These are phyloP conservation scores for Tulasnella sp. DNA, from an alignment of 768 basidiomycete genomes.

Conservation along the genomic window DNA sequence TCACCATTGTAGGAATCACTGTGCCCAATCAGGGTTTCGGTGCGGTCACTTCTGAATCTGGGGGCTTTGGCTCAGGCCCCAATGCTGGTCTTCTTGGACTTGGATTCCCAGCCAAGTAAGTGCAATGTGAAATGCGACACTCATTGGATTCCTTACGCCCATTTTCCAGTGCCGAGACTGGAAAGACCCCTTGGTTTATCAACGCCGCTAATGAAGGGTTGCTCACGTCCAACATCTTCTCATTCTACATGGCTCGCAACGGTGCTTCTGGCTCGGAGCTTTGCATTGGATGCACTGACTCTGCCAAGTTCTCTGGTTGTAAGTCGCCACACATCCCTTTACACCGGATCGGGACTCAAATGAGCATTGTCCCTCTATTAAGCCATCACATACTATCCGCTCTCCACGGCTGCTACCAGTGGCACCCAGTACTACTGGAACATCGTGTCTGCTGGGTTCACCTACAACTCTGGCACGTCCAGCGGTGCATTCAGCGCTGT, in stretches of 20 bases:
- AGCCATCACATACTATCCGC: slow-evolving; percentile 25
- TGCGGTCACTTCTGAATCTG: slow-evolving; percentile 18
- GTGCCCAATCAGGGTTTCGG: slow-evolving; percentile 35
- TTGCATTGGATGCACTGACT: too few relatives aligned
- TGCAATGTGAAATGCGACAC: too few relatives aligned
- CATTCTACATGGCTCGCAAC: slow-evolving; percentile 23
- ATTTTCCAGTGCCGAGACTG: slow-evolving; percentile 4
- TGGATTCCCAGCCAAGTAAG: too few relatives aligned
- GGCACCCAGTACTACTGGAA: slow-evolving; percentile 8
- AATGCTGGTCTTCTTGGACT: too few relatives aligned
- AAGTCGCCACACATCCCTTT: too few relatives aligned
- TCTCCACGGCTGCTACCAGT: slow-evolving; percentile 16
- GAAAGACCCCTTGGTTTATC: slow-evolving; percentile 22
- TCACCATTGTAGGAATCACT: slow-evolving; percentile 37
- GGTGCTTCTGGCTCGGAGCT: slow-evolving; percentile 19
- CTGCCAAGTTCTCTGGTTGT: too few relatives aligned
- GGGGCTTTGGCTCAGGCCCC: slow-evolving; percentile 24
- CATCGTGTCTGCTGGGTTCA: neutral
- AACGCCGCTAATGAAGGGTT: slow-evolving; percentile 20
- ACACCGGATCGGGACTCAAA: too few relatives aligned
- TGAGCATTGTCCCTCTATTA: neutral
- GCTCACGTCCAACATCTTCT: slow-evolving; percentile 21
- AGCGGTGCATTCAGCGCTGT: slow-evolving; percentile 4
- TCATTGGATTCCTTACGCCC: too few relatives aligned
- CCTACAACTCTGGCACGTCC: neutral